Evolutionary conservation across 1,284 basidiomycete species (phyloP).

Genomic region (Trametes hirsuta): DNA sequence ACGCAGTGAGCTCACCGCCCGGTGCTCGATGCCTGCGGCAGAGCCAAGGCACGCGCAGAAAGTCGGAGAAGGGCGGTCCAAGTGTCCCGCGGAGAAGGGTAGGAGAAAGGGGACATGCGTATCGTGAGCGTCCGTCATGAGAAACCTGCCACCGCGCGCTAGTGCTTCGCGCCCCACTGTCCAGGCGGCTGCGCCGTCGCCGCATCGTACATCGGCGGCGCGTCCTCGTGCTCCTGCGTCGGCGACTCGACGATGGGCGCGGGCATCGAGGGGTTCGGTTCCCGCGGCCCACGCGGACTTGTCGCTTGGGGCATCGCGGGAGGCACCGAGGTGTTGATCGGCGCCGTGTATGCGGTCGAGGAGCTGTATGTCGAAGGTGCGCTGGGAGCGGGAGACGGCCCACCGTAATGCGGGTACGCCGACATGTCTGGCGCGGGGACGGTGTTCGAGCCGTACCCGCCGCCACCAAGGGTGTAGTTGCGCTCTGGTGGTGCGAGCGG

Average conservation of each 20-base stretch:
- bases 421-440: constrained; percentile 38
- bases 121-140: constrained; percentile 6
- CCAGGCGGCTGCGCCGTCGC: constrained; percentile 51
- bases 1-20: not conserved
- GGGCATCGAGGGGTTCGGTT: constrained; percentile 12
- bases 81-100: not conserved
- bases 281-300: constrained; percentile 27
- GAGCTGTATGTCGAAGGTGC: constrained; percentile 22
- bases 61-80: not conserved
- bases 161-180: constrained; percentile 52
- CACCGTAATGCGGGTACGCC: constrained; percentile 25
- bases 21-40: not conserved
- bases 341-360: constrained; percentile 25
- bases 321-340: constrained; percentile 24
- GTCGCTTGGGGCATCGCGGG: constrained; percentile 16
- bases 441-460: constrained; percentile 54
- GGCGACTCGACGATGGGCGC: constrained; percentile 24
- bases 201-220: constrained; percentile 67
- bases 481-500: constrained; percentile 46
- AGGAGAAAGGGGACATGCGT: not conserved
- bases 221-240: constrained; percentile 36
- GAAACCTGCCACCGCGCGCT: not conserved
- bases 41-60: not conserved
- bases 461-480: constrained; percentile 60
- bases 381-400: constrained; percentile 23